Conservation (phyloP, 805 yeast genomes). For the Ogataea corticis region DNA sequence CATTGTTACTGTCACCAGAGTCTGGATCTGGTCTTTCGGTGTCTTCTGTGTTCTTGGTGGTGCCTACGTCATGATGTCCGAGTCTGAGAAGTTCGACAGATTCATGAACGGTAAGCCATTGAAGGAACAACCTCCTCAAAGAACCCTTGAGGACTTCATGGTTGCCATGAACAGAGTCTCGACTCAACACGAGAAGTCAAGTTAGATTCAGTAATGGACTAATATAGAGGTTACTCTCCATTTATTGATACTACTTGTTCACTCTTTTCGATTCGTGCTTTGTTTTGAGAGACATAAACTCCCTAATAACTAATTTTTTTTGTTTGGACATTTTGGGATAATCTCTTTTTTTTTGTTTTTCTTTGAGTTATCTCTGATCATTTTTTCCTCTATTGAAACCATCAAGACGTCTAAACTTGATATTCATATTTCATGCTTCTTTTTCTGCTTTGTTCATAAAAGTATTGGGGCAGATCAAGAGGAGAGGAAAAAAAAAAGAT, state of each 20-base stretch:
- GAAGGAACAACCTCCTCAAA: conserved; percentile 56
- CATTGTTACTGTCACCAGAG: conserved; percentile 90
- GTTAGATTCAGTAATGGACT: conserved; percentile 39
- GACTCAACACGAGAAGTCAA: conserved; percentile 82
- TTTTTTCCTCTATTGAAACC: conserved; percentile 1
- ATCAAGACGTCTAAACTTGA: conserved; percentile 7
- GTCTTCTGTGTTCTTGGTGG: conserved; percentile 96
- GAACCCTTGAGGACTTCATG: conserved; percentile 82
- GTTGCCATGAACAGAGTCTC: conserved; percentile 87
- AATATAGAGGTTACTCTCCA: conserved; percentile 19
- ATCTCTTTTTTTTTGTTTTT: conserved; percentile 9
- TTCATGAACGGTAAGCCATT: conserved; percentile 78
- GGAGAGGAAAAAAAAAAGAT: conserved; percentile 5
- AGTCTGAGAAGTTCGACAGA: conserved; percentile 76
- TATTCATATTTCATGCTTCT: conserved; percentile 1
- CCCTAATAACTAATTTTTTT: conserved; percentile 18
- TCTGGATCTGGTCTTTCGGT: conserved; percentile 96
- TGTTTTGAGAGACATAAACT: conserved; percentile 10
- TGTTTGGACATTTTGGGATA: conserved; percentile 14
- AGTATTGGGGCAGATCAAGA: background rate
- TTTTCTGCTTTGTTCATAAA: background rate
- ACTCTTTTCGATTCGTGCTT: conserved; percentile 15
- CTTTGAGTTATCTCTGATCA: conserved; percentile 6
- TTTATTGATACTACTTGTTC: conserved; percentile 12
- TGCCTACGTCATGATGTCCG: conserved; percentile 91